Percentiles rank a stretch among this genome's conserved stretches.
Evolutionary conservation across 176 grass and related monocot species (phyloP).

Genomic region (Bonia amplexicaulis): DNA sequence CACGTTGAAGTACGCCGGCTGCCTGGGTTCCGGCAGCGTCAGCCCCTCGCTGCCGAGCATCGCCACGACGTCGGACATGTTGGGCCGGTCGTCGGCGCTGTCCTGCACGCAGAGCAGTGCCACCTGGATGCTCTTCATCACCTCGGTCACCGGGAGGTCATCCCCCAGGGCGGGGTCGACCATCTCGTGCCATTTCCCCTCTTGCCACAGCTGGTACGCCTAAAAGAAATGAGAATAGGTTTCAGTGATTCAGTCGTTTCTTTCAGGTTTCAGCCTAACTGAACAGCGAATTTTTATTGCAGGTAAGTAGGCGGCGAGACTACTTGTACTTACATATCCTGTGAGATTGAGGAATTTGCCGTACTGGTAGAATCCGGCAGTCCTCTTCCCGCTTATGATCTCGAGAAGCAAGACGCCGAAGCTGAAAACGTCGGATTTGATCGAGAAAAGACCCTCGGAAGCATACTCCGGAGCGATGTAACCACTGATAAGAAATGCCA

Average conservation of each 20-base stretch:
- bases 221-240: not conserved
- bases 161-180: conserved; percentile 32
- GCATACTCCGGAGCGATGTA: conserved; percentile 67
- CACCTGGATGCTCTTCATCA: conserved; percentile 38
- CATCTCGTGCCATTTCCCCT: conserved; percentile 36
- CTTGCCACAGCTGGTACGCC: conserved; percentile 48
- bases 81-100: conserved; percentile 42
- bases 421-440: conserved; percentile 55
- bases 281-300: not conserved
- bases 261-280: not conserved
- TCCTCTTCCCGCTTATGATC: conserved; percentile 56
- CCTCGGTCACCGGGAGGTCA: conserved; percentile 17
- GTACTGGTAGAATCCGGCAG: conserved; percentile 46
- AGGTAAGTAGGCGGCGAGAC: not conserved
- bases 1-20: conserved; percentile 56
- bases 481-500: conserved; percentile 23
- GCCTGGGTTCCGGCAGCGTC: conserved; percentile 35
- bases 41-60: conserved; percentile 45
- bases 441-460: conserved; percentile 53
- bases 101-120: conserved; percentile 54
- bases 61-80: conserved; percentile 35
- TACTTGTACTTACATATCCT: conserved; percentile 36
- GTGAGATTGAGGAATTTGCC: conserved; percentile 46
- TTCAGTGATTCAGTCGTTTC: not conserved
- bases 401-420: conserved; percentile 53